Evolutionary conservation across 108 stramenopile genomes (phyloP).

Genomic region (Nannochloropsis granulata): DNA sequence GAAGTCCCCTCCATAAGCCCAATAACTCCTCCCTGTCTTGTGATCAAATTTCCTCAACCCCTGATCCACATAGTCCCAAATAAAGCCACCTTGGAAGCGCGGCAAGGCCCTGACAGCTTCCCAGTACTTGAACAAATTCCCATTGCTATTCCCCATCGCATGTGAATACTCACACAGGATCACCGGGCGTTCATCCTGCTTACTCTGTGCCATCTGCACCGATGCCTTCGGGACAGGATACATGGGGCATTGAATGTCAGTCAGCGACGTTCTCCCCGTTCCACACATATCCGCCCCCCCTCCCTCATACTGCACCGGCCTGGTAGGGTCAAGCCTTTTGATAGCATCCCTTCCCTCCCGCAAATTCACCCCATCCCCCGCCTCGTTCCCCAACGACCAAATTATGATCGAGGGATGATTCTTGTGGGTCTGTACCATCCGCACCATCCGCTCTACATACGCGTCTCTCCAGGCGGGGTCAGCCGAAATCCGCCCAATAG

Average conservation of each 20-base stretch:
- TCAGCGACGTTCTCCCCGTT: conserved; percentile 40
- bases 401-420: conserved; percentile 78
- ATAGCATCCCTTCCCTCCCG: conserved; percentile 40
- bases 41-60: conserved; percentile 36
- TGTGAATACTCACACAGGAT: conserved; percentile 89
- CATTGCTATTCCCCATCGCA: conserved; percentile 87
- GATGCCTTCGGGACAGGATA: conserved; percentile 56
- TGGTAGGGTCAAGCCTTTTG: conserved; percentile 48
- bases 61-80: conserved; percentile 95
- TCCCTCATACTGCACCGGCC: conserved; percentile 61
- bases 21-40: conserved; percentile 21
- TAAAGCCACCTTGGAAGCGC: conserved; percentile 80
- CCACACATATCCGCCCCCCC: conserved; percentile 38
- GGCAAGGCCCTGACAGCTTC: conserved; percentile 52
- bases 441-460: conserved; percentile 50
- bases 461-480: conserved; percentile 51
- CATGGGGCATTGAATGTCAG: conserved; percentile 90
- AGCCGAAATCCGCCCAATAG: conserved; percentile 5
- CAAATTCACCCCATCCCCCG: conserved; percentile 59
- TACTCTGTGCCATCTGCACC: conserved; percentile 36
- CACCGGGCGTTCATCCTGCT: conserved; percentile 57
- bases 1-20: conserved; percentile 85
- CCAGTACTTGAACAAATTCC: conserved; percentile 75
- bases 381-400: conserved; percentile 84
- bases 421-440: conserved; percentile 61